A percentile compares a stretch with the other conserved stretches of the same genome.
Evolutionary conservation across 2,329 filamentous ascomycete genomes (phyloP).

Genomic region (Fusarium oxysporum): DNA sequence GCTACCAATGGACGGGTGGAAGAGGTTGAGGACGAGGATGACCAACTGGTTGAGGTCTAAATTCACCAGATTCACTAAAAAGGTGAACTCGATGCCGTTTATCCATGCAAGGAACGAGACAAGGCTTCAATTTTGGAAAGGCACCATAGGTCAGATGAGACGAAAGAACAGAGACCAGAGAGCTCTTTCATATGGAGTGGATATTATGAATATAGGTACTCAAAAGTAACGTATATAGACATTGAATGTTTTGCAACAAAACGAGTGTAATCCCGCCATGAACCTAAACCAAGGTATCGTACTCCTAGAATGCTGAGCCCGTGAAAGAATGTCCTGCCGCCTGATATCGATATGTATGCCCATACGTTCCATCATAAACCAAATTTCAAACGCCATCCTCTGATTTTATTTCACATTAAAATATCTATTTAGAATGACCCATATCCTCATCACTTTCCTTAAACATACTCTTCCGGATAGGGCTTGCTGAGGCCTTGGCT

Average conservation of each 20-base stretch:
- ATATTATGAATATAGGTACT: conserved; percentile 20
- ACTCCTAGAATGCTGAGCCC: conserved; percentile 14
- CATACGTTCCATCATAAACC: neutral
- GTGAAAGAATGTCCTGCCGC: conserved; percentile 35
- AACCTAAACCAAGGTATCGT: conserved; percentile 11
- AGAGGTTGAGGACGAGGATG: conserved; percentile 63
- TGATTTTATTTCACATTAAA: neutral
- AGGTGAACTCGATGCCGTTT: too few species aligned
- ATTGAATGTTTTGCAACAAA: conserved; percentile 20
- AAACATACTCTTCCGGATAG: conserved; percentile 56
- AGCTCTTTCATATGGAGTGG: neutral
- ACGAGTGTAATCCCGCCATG: conserved; percentile 23
- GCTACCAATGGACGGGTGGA: conserved; percentile 55
- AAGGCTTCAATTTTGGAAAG: neutral
- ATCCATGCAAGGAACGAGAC: neutral
- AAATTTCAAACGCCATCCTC: conserved; percentile 32
- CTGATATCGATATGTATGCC: neutral
- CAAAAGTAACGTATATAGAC: conserved; percentile 34
- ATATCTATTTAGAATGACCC: conserved; percentile 38
- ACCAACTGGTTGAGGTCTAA: conserved; percentile 62
- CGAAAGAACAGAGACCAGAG: neutral
- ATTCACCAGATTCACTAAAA: too few species aligned
- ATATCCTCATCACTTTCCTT: conserved; percentile 57
- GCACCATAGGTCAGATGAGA: too few species aligned
- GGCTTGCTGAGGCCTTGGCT: conserved; percentile 39